These are phyloP conservation scores for Cercospora janseana DNA, from an alignment of 2,329 filamentous ascomycete genomes.

Conservation along the genomic window DNA sequence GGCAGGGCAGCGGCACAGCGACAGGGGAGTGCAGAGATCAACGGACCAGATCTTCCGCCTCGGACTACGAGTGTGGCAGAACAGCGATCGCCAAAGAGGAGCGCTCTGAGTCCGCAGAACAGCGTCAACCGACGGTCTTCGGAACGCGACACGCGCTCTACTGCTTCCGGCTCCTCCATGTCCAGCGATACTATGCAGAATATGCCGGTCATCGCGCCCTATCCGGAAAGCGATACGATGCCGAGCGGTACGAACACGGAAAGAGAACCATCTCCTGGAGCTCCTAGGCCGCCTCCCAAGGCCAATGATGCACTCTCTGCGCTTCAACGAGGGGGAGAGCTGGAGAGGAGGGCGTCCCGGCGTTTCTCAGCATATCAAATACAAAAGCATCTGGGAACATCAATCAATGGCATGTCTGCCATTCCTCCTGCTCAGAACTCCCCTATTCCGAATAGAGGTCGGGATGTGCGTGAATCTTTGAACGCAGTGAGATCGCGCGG, in stretches of 20 bases:
- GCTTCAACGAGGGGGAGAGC: constrained; percentile 83
- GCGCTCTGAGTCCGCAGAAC: constrained; percentile 41
- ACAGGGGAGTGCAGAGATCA: constrained; percentile 43
- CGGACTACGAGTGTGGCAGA: constrained; percentile 46
- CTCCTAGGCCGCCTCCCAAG: constrained; percentile 74
- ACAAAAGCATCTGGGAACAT: constrained; percentile 82
- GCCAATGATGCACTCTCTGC: constrained; percentile 88
- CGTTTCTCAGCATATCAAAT: constrained; percentile 97
- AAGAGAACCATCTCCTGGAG: constrained; percentile 39
- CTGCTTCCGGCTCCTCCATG: constrained; percentile 61
- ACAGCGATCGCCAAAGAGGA: constrained; percentile 46
- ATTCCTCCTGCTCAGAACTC: constrained; percentile 75
- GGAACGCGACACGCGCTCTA: constrained; percentile 31
- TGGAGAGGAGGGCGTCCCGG: constrained; percentile 87
- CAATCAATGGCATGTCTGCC: constrained; percentile 78
- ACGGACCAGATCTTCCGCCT: constrained; percentile 47
- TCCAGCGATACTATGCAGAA: constrained; percentile 76
- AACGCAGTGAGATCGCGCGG: constrained; percentile 64
- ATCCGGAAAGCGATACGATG: constrained; percentile 61
- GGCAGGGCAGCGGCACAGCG: constrained; percentile 42
- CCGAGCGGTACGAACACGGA: constrained; percentile 35
- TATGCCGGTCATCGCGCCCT: constrained; percentile 71
- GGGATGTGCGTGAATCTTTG: constrained; percentile 82
- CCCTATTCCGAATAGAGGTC: constrained; percentile 79
- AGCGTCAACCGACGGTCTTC: constrained; percentile 25